Conservation (phyloP, 345 rosid species). For the Draba incana region DNA sequence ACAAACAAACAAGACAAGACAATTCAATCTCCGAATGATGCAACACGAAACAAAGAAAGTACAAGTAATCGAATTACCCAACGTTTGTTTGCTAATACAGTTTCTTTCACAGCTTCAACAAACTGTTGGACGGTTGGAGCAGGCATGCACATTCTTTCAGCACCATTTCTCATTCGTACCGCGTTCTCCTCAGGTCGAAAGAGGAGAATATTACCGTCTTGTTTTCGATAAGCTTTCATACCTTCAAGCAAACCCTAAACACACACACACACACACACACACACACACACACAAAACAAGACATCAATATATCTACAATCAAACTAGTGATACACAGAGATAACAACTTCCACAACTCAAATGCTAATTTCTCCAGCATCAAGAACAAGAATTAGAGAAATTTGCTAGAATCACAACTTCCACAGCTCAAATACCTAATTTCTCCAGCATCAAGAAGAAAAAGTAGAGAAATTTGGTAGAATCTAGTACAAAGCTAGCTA, state of each 20-base stretch:
- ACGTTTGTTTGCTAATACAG: conserved; percentile 78
- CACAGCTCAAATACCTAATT: not conserved
- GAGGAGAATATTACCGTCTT: conserved; percentile 62
- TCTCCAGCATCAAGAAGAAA: not conserved
- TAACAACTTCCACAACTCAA: not conserved
- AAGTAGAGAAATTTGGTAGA: too few relatives aligned
- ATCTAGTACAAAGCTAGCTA: not conserved
- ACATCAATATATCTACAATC: not conserved
- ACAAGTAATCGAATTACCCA: conserved; percentile 55
- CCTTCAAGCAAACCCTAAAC: conserved; percentile 82
- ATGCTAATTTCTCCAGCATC: not conserved
- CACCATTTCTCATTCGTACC: conserved; percentile 69
- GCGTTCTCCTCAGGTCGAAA: conserved; percentile 92
- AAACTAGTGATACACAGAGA: not conserved
- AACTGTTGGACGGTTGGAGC: conserved; percentile 73
- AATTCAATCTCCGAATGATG: not conserved
- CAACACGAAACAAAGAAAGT: not conserved
- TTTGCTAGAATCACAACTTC: too few relatives aligned
- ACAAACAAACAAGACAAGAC: not conserved
- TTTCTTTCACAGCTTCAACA: conserved; percentile 76
- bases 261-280: conserved; percentile 7
- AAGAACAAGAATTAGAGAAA: too few relatives aligned
- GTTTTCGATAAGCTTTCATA: conserved; percentile 78
- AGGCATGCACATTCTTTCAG: conserved; percentile 92
- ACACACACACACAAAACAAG: not conserved